Conservation (phyloP, 2,329 filamentous ascomycete genomes). For the Sclerotinia nivalis region DNA sequence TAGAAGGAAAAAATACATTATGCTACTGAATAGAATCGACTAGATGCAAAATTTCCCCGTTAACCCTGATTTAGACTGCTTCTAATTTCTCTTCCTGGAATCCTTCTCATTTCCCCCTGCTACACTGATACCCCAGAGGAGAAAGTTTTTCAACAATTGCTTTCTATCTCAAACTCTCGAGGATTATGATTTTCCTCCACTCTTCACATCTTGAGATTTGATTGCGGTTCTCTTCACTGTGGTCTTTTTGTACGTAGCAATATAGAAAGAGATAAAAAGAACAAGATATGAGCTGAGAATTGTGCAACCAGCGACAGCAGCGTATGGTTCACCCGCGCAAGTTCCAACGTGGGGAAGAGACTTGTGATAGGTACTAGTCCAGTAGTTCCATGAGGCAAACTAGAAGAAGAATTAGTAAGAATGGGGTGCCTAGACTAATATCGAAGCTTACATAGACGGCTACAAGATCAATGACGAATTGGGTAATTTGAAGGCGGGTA, state of each 20-base stretch:
- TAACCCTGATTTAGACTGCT: background rate
- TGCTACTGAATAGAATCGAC: background rate
- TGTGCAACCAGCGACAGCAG: conserved; percentile 85
- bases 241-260: conserved; percentile 92
- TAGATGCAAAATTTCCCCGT: background rate
- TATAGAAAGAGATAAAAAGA: conserved; percentile 98
- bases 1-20: conserved; percentile 4
- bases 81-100: background rate
- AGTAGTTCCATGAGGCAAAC: conserved; percentile 99
- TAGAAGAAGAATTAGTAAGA: conserved; percentile 69
- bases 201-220: background rate
- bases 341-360: conserved; percentile 80
- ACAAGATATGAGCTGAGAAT: conserved; percentile 94
- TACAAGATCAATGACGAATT: conserved; percentile 97
- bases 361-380: conserved; percentile 84
- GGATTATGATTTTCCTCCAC: conserved; percentile 8
- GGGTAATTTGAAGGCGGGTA: conserved; percentile 92
- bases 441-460: conserved; percentile 36
- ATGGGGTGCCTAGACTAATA: background rate
- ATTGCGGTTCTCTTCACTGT: conserved; percentile 71
- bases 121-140: conserved; percentile 31
- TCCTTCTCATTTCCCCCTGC: background rate
- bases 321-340: conserved; percentile 96
- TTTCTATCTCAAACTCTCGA: background rate
- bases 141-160: conserved; percentile 32